phyloP scores from a whole-genome alignment of 176 grass and related monocot genomes.

The Musa troglodytarum region DNA sequence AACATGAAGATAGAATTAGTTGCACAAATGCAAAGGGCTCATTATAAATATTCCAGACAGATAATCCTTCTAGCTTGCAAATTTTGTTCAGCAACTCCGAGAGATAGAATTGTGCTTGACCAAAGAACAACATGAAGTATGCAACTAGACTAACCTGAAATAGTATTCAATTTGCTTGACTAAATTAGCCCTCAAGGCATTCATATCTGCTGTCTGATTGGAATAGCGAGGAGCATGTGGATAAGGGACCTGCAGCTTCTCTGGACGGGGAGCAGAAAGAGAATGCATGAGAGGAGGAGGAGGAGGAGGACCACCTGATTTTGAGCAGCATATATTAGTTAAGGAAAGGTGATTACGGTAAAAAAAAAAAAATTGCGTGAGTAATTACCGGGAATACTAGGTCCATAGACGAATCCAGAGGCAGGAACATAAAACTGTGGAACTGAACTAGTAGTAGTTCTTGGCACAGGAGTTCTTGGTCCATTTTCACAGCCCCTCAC shows the following conservation, averaged over 20 bases:
- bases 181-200: conserved; percentile 50
- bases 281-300: conserved; percentile 56
- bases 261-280: conserved; percentile 45
- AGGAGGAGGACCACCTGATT: conserved; percentile 22
- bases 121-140: conserved; percentile 8
- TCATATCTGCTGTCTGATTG: conserved; percentile 30
- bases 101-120: neutral
- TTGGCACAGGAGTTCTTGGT: conserved; percentile 20
- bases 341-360: neutral
- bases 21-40: neutral
- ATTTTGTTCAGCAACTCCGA: neutral
- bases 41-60: neutral
- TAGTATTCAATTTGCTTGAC: conserved; percentile 63
- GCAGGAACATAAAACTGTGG: conserved; percentile 35
- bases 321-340: conserved; percentile 20
- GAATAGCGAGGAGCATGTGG: conserved; percentile 28
- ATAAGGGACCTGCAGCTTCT: conserved; percentile 32
- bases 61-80: neutral
- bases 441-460: conserved; percentile 39
- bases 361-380: neutral
- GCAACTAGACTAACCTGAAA: conserved; percentile 38
- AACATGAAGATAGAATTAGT: neutral
- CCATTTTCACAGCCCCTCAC: conserved; percentile 32
- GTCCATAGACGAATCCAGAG: conserved; percentile 41
- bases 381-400: conserved; percentile 48